phyloP scores from a whole-genome alignment of 345 rosid genomes.

The Raphanus raphanistrum region DNA sequence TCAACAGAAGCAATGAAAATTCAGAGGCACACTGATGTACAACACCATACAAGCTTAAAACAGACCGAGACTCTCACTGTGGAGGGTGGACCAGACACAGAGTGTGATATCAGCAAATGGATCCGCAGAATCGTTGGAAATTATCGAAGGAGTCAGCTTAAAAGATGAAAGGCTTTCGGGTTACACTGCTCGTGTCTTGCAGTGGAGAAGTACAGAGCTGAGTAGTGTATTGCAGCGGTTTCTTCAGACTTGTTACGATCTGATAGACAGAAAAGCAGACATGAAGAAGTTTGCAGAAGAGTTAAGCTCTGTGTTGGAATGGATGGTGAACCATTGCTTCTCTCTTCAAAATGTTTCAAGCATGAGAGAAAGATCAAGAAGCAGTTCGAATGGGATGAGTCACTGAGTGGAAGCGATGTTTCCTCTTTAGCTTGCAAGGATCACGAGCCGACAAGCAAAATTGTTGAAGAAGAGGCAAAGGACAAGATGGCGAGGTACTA shows the following conservation, averaged over 20 bases:
- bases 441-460: slow-evolving; percentile 37
- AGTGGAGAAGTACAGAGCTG: slow-evolving; percentile 86
- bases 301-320: slow-evolving; percentile 61
- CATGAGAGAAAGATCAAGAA: slow-evolving; percentile 72
- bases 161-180: slow-evolving; percentile 58
- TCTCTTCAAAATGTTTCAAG: slow-evolving; percentile 92
- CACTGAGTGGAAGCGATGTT: slow-evolving; percentile 57
- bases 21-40: slow-evolving; percentile 37
- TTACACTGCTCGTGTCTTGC: slow-evolving; percentile 74
- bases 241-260: slow-evolving; percentile 64
- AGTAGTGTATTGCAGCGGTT: slow-evolving; percentile 53
- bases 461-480: slow-evolving; percentile 38
- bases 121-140: slow-evolving; percentile 60
- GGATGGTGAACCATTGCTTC: slow-evolving; percentile 87
- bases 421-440: slow-evolving; percentile 23
- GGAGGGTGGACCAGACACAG: slow-evolving; percentile 30
- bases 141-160: slow-evolving; percentile 61
- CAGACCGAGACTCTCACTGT: slow-evolving; percentile 30
- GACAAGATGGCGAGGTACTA: slow-evolving; percentile 27
- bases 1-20: slow-evolving; percentile 39
- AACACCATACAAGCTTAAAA: slow-evolving; percentile 33
- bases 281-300: slow-evolving; percentile 60
- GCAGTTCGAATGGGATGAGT: slow-evolving; percentile 67
- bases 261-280: slow-evolving; percentile 59
- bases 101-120: slow-evolving; percentile 52